Conservation (phyloP, 495 filamentous ascomycete genomes). For the Oleoguttula mirabilis region DNA sequence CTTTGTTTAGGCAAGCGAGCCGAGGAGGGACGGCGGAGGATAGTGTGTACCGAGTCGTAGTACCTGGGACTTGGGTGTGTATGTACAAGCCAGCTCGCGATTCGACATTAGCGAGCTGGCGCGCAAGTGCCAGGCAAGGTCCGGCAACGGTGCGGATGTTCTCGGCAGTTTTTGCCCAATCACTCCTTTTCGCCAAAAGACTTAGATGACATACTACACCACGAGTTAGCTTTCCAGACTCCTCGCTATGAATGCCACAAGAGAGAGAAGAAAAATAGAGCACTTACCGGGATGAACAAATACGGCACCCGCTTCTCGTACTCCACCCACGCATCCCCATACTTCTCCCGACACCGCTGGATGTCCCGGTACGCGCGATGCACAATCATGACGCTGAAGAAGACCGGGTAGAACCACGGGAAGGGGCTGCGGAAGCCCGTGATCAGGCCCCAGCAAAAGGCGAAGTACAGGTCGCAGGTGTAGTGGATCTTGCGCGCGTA, state of each 20-base stretch:
- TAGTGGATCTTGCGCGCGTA: constrained; percentile 90
- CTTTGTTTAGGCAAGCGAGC: too few relatives aligned
- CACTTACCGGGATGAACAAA: constrained; percentile 88
- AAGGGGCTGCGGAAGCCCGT: constrained; percentile 68
- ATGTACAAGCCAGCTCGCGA: too few relatives aligned
- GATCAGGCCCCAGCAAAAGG: constrained; percentile 53
- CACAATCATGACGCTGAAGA: constrained; percentile 83
- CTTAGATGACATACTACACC: constrained; percentile 1
- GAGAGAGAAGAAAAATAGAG: not conserved
- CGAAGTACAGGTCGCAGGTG: constrained; percentile 78
- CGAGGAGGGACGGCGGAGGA: too few relatives aligned
- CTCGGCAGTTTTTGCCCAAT: too few relatives aligned
- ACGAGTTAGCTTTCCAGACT: not conserved
- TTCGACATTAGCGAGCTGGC: too few relatives aligned
- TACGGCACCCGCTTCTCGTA: constrained; percentile 84
- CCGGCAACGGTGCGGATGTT: too few relatives aligned
- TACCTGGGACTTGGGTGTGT: too few relatives aligned
- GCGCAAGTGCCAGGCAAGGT: too few relatives aligned
- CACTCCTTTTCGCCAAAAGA: too few relatives aligned
- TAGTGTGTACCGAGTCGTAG: too few relatives aligned
- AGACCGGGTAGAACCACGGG: constrained; percentile 94
- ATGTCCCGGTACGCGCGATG: constrained; percentile 84
- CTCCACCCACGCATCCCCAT: constrained; percentile 83
- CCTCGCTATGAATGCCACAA: too few relatives aligned
- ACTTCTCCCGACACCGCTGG: constrained; percentile 69